phyloP scores from a whole-genome alignment of 441 rosid genomes.

The Euphorbia schlechtendalii region DNA sequence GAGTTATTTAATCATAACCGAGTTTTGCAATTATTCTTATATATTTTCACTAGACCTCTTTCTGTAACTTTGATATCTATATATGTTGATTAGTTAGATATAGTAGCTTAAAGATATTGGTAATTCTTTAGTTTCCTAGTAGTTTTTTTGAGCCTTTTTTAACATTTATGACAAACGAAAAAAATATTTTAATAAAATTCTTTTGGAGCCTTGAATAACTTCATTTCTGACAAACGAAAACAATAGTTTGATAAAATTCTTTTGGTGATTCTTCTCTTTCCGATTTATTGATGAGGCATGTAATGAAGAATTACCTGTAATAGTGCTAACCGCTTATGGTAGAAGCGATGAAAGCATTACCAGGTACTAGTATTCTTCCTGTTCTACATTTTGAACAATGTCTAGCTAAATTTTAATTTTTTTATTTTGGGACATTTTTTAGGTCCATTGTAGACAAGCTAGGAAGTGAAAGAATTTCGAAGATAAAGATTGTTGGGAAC shows the following conservation, averaged over 20 bases:
- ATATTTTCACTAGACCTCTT: neutral
- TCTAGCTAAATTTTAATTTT: neutral
- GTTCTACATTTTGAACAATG: neutral
- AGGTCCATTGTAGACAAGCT: constrained; percentile 78
- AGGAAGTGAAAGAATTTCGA: constrained; percentile 57
- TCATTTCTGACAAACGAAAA: no score
- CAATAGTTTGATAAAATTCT: no score
- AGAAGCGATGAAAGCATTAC: constrained; percentile 68
- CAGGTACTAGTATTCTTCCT: constrained; percentile 35
- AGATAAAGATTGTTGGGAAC: constrained; percentile 53
- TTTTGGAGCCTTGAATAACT: neutral
- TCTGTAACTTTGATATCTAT: constrained; percentile 5
- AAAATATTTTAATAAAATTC: neutral
- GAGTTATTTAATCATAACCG: constrained; percentile 29
- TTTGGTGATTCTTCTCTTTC: no score
- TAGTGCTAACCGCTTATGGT: constrained; percentile 51
- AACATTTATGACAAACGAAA: neutral
- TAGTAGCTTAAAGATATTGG: neutral
- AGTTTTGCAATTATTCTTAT: no score
- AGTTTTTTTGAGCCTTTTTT: neutral
- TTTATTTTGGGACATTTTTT: constrained; percentile 16
- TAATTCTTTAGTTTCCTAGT: neutral
- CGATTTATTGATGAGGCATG: constrained; percentile 70
- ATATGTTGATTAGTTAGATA: neutral
- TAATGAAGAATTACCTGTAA: constrained; percentile 51